Percentiles rank a stretch among this genome's conserved stretches.
These are phyloP conservation scores for Trichoderma koningii DNA, from an alignment of 2,329 filamentous ascomycete genomes.

Conservation along the genomic window DNA sequence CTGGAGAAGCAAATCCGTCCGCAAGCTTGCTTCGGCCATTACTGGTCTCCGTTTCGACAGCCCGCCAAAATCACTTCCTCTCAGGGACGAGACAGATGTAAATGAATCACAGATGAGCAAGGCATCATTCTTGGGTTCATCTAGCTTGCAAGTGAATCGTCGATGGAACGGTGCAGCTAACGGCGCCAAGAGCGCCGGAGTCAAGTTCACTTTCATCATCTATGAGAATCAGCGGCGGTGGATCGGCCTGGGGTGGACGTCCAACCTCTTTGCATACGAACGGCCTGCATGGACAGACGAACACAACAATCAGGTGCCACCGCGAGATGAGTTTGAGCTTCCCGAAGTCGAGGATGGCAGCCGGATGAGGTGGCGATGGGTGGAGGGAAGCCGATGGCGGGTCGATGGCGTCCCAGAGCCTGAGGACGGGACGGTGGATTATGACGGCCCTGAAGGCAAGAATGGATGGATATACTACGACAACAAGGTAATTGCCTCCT, in stretches of 20 bases:
- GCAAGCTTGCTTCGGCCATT: conserved; percentile 67
- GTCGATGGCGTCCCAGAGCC: conserved; percentile 72
- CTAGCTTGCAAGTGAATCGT: conserved; percentile 36
- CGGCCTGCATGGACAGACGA: conserved; percentile 93
- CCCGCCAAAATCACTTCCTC: conserved; percentile 40
- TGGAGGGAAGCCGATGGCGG: conserved; percentile 79
- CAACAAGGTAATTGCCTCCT: conserved; percentile 69
- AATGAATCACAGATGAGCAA: conserved; percentile 51
- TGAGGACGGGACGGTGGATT: conserved; percentile 52
- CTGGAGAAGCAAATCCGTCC: conserved; percentile 81
- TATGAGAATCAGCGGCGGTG: conserved; percentile 96
- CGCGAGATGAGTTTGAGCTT: conserved; percentile 69
- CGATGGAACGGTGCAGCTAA: conserved; percentile 38
- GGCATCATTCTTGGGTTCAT: conserved; percentile 33
- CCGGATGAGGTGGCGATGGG: conserved; percentile 71
- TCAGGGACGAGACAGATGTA: conserved; percentile 27
- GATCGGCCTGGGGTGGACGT: conserved; percentile 94
- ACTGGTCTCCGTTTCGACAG: conserved; percentile 78
- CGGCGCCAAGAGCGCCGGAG: conserved; percentile 66
- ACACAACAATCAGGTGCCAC: conserved; percentile 77
- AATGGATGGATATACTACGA: conserved; percentile 98
- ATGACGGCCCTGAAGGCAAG: conserved; percentile 61
- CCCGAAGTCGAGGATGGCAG: conserved; percentile 63
- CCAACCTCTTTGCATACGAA: conserved; percentile 87
- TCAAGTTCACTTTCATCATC: conserved; percentile 94